A percentile compares a stretch with the other conserved stretches of the same genome.
Evolutionary conservation across 2,329 filamentous ascomycete genomes (phyloP).

Genomic region (Bimuria novae-zelandiae): DNA sequence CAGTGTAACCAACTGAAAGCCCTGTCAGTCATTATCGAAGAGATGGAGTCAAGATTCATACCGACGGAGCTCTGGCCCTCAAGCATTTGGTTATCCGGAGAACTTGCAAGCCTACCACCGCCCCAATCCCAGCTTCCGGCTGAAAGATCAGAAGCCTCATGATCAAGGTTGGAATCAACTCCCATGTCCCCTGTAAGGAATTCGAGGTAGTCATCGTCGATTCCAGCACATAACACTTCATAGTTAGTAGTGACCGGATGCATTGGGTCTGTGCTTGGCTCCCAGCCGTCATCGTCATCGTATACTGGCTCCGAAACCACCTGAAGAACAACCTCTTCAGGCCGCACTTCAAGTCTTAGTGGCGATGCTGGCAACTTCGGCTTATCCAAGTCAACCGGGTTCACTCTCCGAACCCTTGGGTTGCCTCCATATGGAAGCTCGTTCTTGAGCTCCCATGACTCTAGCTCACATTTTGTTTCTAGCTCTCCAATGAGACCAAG

Average conservation of each 20-base stretch:
- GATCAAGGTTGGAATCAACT: neutral
- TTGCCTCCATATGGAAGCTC: slow-evolving; percentile 14
- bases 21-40: too few relatives aligned
- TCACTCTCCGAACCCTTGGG: slow-evolving; percentile 10
- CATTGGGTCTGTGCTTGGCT: slow-evolving; percentile 27
- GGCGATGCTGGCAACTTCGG: slow-evolving; percentile 12
- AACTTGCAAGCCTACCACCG: neutral
- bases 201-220: slow-evolving; percentile 13
- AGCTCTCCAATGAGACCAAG: slow-evolving; percentile 17
- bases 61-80: neutral
- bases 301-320: neutral
- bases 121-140: neutral
- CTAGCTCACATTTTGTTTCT: slow-evolving; percentile 10
- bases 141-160: neutral
- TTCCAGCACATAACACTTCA: neutral
- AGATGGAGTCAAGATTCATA: neutral
- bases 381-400: neutral
- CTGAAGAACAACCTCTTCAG: slow-evolving; percentile 21
- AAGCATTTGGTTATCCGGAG: neutral
- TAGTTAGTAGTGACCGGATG: slow-evolving; percentile 27
- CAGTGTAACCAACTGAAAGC: too few relatives aligned
- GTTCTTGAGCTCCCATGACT: slow-evolving; percentile 20
- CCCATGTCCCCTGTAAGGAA: slow-evolving; percentile 12
- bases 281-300: slow-evolving; percentile 24
- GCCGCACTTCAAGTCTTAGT: slow-evolving; percentile 21